phyloP scores from a whole-genome alignment of 257 asterid species.

The Lycium ferocissimum region DNA sequence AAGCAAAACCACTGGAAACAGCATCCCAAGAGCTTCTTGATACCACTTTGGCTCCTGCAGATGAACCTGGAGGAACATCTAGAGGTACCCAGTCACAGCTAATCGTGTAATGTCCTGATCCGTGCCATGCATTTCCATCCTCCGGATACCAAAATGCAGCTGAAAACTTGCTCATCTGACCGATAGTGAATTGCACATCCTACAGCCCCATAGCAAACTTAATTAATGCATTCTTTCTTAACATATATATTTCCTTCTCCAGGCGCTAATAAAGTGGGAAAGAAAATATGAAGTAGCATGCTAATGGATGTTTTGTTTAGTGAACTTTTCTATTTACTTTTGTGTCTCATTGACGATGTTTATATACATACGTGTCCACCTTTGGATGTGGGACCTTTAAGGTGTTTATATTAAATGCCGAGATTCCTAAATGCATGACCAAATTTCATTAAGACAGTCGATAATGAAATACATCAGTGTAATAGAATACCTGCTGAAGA shows the following conservation, averaged over 20 bases:
- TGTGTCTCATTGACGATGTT: neutral
- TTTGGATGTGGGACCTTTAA: neutral
- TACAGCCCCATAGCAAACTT: constrained; percentile 36
- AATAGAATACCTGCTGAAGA: constrained; percentile 71
- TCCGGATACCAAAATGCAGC: constrained; percentile 79
- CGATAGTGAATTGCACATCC: constrained; percentile 82
- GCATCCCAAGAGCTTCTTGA: constrained; percentile 74
- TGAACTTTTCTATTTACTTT: neutral
- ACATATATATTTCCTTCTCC: neutral
- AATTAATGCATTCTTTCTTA: neutral
- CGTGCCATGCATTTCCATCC: constrained; percentile 82
- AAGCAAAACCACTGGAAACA: constrained; percentile 66
- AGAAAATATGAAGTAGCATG: neutral
- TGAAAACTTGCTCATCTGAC: constrained; percentile 70
- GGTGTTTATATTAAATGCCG: neutral
- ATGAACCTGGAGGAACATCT: constrained; percentile 57
- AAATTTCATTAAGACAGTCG: neutral
- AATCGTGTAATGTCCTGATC: constrained; percentile 70
- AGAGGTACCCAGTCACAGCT: constrained; percentile 78
- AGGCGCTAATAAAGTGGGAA: neutral
- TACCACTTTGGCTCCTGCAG: constrained; percentile 40
- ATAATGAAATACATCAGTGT: neutral
- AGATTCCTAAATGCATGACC: constrained; percentile 9
- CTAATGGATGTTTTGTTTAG: neutral
- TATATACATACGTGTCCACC: neutral